Conservation (phyloP, 352 stramenopile species). For the Globisporangium echinulatum region DNA sequence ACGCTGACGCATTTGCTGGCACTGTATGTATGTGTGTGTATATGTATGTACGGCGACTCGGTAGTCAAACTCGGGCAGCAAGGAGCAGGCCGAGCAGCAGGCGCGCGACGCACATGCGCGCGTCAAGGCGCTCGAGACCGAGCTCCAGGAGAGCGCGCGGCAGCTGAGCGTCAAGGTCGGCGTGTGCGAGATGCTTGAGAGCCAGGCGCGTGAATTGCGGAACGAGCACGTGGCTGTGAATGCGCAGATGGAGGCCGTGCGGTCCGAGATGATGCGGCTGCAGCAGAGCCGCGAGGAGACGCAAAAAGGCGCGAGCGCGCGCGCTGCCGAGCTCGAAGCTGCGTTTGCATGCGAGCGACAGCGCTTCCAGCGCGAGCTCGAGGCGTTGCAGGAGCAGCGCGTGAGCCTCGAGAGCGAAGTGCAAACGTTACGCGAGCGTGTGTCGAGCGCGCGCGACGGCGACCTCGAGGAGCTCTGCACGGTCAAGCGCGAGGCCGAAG, state of each 20-base stretch:
- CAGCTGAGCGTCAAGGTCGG: slow-evolving; percentile 66
- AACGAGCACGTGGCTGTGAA: slow-evolving; percentile 82
- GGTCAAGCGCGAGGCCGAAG: slow-evolving; percentile 44
- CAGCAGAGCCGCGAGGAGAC: slow-evolving; percentile 77
- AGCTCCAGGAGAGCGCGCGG: slow-evolving; percentile 84
- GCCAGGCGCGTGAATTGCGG: slow-evolving; percentile 60
- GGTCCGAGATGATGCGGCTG: slow-evolving; percentile 63
- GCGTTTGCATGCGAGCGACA: slow-evolving; percentile 21
- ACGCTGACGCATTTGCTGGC: no score
- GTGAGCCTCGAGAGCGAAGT: slow-evolving; percentile 72
- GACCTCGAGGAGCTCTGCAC: slow-evolving; percentile 55
- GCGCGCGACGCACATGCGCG: slow-evolving; percentile 70
- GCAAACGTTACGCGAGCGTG: slow-evolving; percentile 15
- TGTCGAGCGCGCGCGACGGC: slow-evolving; percentile 16
- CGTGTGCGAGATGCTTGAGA: slow-evolving; percentile 68
- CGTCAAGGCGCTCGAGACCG: slow-evolving; percentile 48
- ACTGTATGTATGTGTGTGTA: no score
- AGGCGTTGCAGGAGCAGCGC: not conserved
- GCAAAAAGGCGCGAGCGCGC: slow-evolving; percentile 64
- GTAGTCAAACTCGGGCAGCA: slow-evolving; percentile 53
- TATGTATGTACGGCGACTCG: slow-evolving; percentile 23
- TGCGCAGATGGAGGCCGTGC: slow-evolving; percentile 78
- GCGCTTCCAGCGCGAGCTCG: not conserved
- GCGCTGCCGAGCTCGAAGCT: slow-evolving; percentile 66
- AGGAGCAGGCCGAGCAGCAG: slow-evolving; percentile 56